phyloP scores from a whole-genome alignment of 805 yeast species.

The Ogataea sp. region DNA sequence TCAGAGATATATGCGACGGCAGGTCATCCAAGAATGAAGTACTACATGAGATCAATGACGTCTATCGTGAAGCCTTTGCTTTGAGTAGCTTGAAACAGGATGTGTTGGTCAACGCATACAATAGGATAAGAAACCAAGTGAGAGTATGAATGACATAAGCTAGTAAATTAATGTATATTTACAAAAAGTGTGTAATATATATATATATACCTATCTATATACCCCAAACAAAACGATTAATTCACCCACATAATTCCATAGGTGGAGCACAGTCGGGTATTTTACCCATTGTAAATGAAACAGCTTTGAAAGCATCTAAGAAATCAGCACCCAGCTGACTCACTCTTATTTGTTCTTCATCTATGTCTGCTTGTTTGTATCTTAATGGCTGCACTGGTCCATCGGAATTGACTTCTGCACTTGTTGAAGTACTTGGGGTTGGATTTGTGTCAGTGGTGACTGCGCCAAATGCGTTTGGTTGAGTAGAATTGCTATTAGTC shows the following conservation, averaged over 20 bases:
- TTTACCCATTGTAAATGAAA: conserved; percentile 44
- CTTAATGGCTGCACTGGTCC: too few species aligned
- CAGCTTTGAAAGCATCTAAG: conserved; percentile 37
- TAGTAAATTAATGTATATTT: not conserved
- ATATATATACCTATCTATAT: not conserved
- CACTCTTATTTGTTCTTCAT: conserved; percentile 17
- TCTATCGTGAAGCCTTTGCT: conserved; percentile 57
- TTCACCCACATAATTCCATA: conserved; percentile 31
- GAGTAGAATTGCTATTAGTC: conserved; percentile 2
- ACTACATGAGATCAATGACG: conserved; percentile 39
- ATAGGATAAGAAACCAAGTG: conserved; percentile 3
- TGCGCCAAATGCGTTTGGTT: conserved; percentile 5
- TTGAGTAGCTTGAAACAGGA: conserved; percentile 34
- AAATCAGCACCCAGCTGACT: conserved; percentile 37
- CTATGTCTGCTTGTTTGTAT: conserved; percentile 15
- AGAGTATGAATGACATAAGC: not conserved
- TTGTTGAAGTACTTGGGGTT: conserved; percentile 3
- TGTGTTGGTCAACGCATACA: conserved; percentile 28
- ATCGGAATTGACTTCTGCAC: conserved; percentile 6
- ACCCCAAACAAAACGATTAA: conserved; percentile 4
- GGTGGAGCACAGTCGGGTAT: conserved; percentile 77
- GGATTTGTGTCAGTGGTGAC: conserved; percentile 4
- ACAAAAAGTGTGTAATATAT: not conserved
- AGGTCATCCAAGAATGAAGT: conserved; percentile 43
- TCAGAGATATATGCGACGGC: conserved; percentile 67